A percentile compares a stretch with the other conserved stretches of the same genome.
Conservation (phyloP, 2,329 filamentous ascomycete species). For the Raffaelea deltoideospora region DNA sequence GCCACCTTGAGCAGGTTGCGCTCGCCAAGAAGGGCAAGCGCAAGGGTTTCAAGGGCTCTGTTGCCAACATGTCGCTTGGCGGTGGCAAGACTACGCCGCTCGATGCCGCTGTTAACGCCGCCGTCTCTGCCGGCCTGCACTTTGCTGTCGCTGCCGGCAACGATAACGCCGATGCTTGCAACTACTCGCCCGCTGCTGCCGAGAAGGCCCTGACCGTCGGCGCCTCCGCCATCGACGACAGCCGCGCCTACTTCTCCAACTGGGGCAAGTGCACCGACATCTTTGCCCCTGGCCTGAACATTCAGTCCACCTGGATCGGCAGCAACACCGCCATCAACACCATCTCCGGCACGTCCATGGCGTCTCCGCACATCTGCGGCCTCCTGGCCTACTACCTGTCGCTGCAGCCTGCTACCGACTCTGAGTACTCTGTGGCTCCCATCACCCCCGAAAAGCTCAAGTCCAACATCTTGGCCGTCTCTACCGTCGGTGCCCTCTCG, state of each 20-base stretch:
- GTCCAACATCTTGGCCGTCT: conserved; percentile 69
- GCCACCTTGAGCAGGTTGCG: conserved; percentile 62
- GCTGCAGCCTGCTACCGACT: conserved; percentile 79
- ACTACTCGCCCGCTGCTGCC: conserved; percentile 93
- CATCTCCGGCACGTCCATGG: conserved; percentile 99
- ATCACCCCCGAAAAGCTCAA: conserved; percentile 94
- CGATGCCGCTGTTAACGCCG: conserved; percentile 85
- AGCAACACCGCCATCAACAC: conserved; percentile 94
- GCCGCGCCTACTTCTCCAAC: conserved; percentile 99
- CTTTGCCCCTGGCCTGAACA: conserved; percentile 94
- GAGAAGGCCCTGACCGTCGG: conserved; percentile 88
- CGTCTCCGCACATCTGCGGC: conserved; percentile 90
- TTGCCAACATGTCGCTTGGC: conserved; percentile 98
- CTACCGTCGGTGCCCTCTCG: conserved; percentile 60
- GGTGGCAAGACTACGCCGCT: conserved; percentile 91
- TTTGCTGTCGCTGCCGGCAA: conserved; percentile 98
- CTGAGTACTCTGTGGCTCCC: conserved; percentile 74
- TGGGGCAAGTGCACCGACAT: conserved; percentile 99
- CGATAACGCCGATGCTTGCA: conserved; percentile 97
- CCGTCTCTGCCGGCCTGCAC: conserved; percentile 82
- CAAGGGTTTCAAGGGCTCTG: conserved; percentile 97
- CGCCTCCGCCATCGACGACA: conserved; percentile 82
- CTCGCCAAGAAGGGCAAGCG: conserved; percentile 73
- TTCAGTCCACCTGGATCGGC: conserved; percentile 96
- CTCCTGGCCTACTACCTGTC: conserved; percentile 96